These are phyloP conservation scores for Apiospora hydei DNA, from an alignment of 2,329 filamentous ascomycete species.

Conservation along the genomic window DNA sequence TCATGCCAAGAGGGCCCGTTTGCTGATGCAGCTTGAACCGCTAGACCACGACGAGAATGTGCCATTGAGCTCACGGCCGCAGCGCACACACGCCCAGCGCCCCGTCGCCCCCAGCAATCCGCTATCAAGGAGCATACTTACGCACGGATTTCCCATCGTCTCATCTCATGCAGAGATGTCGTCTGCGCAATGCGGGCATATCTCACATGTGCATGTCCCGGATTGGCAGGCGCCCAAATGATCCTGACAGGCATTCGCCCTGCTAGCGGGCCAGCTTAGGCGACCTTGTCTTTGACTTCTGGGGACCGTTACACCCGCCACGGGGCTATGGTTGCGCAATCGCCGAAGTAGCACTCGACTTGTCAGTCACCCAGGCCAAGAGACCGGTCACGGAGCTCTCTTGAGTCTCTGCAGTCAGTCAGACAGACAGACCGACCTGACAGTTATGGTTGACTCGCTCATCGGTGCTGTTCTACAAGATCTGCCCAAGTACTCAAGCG, in stretches of 20 bases:
- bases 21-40: slow-evolving; percentile 23
- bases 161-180: background rate
- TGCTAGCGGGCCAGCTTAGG: background rate
- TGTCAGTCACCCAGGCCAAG: background rate
- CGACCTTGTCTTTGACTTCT: slow-evolving; percentile 4
- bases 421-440: background rate
- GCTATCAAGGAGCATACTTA: background rate
- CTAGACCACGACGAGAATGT: slow-evolving; percentile 44
- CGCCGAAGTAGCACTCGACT: background rate
- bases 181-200: background rate
- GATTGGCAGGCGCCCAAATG: slow-evolving; percentile 12
- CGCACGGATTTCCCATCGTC: background rate
- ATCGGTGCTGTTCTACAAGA: background rate
- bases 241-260: background rate
- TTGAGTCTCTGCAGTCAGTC: background rate
- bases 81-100: background rate
- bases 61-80: slow-evolving; percentile 32
- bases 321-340: slow-evolving; percentile 11
- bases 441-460: background rate
- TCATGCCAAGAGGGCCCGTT: slow-evolving; percentile 4
- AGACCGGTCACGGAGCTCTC: slow-evolving; percentile 4
- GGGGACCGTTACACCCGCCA: slow-evolving; percentile 6
- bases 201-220: background rate
- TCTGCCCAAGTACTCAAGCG: background rate
- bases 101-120: background rate